A percentile compares a stretch with the other conserved stretches of the same genome.
Conservation (phyloP, 2,329 filamentous ascomycete species). For the Xylaria digitata region DNA sequence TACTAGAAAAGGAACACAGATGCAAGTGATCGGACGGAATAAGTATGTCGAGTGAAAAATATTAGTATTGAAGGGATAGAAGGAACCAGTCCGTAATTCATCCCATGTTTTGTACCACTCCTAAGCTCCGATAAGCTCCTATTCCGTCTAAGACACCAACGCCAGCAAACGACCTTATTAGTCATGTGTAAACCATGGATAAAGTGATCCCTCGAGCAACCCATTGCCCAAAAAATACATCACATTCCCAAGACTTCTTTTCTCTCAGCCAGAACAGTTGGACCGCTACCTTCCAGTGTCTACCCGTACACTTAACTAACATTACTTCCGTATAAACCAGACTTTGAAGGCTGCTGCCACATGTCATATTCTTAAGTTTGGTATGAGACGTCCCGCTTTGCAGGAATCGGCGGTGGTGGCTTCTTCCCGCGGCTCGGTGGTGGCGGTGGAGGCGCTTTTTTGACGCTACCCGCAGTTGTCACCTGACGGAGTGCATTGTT, state of each 20-base stretch:
- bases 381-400: constrained; percentile 48
- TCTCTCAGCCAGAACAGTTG: neutral
- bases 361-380: constrained; percentile 17
- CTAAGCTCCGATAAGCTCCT: neutral
- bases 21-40: neutral
- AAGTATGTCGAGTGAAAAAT: neutral
- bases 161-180: constrained; percentile 16
- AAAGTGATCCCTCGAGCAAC: neutral
- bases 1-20: neutral
- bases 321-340: neutral
- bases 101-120: constrained; percentile 8
- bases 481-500: constrained; percentile 47
- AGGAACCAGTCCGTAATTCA: constrained; percentile 30
- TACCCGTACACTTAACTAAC: neutral
- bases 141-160: constrained; percentile 19
- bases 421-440: constrained; percentile 64
- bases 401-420: constrained; percentile 64
- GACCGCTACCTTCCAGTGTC: neutral
- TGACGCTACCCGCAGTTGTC: constrained; percentile 34
- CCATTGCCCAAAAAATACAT: neutral
- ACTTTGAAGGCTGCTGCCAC: neutral
- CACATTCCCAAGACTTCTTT: neutral
- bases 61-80: constrained; percentile 10
- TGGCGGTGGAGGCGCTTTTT: constrained; percentile 60
- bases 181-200: constrained; percentile 5